Conservation (phyloP, 1,139 yeast genomes). For the Blastobotrys buckinghamii region DNA sequence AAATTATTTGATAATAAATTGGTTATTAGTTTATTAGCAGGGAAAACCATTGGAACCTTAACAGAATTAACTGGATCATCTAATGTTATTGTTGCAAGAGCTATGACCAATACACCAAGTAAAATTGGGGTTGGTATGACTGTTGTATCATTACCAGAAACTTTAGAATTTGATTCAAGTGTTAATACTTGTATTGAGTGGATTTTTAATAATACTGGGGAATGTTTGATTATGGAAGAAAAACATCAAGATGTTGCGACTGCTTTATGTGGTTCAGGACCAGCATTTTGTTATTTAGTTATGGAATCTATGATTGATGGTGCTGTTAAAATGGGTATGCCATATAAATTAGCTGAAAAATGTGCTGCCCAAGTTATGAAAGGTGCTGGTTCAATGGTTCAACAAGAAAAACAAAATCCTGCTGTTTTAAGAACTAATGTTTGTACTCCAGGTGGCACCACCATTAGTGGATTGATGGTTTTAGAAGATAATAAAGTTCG, state of each 20-base stretch:
- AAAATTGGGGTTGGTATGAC: constrained; percentile 90
- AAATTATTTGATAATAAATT: constrained; percentile 50
- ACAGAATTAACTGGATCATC: constrained; percentile 41
- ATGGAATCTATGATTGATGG: constrained; percentile 93
- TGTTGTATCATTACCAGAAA: constrained; percentile 47
- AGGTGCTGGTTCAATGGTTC: constrained; percentile 93
- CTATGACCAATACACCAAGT: constrained; percentile 99
- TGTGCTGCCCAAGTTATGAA: constrained; percentile 95
- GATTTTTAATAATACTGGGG: constrained; percentile 55
- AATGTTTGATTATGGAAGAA: constrained; percentile 42
- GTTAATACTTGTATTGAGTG: constrained; percentile 46
- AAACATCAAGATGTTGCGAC: constrained; percentile 97
- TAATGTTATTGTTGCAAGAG: constrained; percentile 56
- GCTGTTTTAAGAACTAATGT: constrained; percentile 82
- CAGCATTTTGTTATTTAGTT: constrained; percentile 87
- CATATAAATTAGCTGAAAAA: constrained; percentile 72
- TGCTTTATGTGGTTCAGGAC: constrained; percentile 92
- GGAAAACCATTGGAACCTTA: constrained; percentile 77
- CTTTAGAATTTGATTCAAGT: constrained; percentile 41
- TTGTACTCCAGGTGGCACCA: constrained; percentile 98
- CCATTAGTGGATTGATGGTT: constrained; percentile 89
- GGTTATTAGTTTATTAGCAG: constrained; percentile 82
- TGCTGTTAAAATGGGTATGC: constrained; percentile 92
- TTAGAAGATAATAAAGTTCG: constrained; percentile 92
- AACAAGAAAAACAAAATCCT: constrained; percentile 79